Conservation (phyloP, 371 early-diverging fungal genomes). For the Dichotomocladium elegans region DNA sequence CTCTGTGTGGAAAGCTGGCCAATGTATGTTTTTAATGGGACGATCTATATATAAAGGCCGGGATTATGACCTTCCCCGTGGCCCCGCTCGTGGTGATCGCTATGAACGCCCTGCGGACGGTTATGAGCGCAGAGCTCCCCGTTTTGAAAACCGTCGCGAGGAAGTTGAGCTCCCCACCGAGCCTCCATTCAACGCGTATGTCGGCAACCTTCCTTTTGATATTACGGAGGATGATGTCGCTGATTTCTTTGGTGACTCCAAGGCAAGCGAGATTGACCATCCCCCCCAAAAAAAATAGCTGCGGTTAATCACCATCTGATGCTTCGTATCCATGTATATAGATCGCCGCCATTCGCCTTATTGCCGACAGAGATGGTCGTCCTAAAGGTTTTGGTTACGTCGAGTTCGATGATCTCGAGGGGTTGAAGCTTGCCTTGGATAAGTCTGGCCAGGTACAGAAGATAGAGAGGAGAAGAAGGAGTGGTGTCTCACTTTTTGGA, state of each 20-base stretch:
- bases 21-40: too few relatives aligned
- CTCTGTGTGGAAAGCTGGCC: too few relatives aligned
- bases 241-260: conserved; percentile 65
- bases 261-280: conserved; percentile 44
- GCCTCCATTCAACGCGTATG: conserved; percentile 85
- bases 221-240: conserved; percentile 71
- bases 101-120: conserved; percentile 38
- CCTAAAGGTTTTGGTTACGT: conserved; percentile 93
- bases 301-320: neutral
- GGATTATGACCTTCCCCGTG: conserved; percentile 16
- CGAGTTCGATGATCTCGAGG: conserved; percentile 84
- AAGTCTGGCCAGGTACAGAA: conserved; percentile 50
- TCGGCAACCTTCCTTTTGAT: conserved; percentile 88
- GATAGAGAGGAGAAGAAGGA: neutral
- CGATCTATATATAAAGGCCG: conserved; percentile 1
- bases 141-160: conserved; percentile 32
- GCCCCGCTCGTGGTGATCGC: conserved; percentile 19
- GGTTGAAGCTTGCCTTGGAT: conserved; percentile 76
- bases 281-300: neutral
- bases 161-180: conserved; percentile 71
- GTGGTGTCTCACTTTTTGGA: too few relatives aligned
- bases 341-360: conserved; percentile 63
- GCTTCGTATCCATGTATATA: conserved; percentile 10
- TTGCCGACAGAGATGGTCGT: conserved; percentile 71
- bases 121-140: conserved; percentile 32